Base-by-base conservation (phyloP, 306 rosid species). In the Rubus parviflorus region DNA sequence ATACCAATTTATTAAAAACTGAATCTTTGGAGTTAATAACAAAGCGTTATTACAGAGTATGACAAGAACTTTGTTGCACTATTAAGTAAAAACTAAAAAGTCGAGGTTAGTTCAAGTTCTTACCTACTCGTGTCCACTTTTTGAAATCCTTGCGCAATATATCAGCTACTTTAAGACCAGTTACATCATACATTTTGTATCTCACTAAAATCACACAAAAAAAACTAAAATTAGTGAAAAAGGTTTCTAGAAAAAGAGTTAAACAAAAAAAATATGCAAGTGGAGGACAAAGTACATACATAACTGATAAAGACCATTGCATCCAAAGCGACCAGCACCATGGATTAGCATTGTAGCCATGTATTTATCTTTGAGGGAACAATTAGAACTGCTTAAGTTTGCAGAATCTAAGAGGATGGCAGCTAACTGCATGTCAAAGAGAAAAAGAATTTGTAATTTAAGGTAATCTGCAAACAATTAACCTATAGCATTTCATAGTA, bases 291-390 rank as follows among this genome's bases (percentile, higher is more conserved):
- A 17, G 45, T 75, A 73, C 90, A 73, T 87, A 91, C 97, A 75
- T 81, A 91, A 68, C 79, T 90, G 92, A 83, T 90, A 84, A 54
- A 91, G 89, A 52, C 96, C 98, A 72, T 78, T 85, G 88, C 87
- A 87, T 54, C 98, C 98, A 83, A 88, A 86, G 54, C 90, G 89
- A 66, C 97, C 98, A 40, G 98, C 97, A 72, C 98, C 91, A 56
- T 83, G 88, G 81, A 91, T 86, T 90, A 94, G 84, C 72, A 94
- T 84, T 64, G 96, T 82, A 82, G 88, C 81, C 82, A 88, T 90
- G 88, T 90, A 91, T 85, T 90, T 91, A 75, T 94, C 97, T 84
- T 89, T 91, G 38, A 85, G 69, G 64, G 87, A 86, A 85, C 94
- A 91, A 12, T 1, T 43, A 20, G 88, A 86, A 71, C 80, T 83